Evolutionary conservation across 1,139 yeast species (phyloP).

Genomic region (Debaryomyces sp.): DNA sequence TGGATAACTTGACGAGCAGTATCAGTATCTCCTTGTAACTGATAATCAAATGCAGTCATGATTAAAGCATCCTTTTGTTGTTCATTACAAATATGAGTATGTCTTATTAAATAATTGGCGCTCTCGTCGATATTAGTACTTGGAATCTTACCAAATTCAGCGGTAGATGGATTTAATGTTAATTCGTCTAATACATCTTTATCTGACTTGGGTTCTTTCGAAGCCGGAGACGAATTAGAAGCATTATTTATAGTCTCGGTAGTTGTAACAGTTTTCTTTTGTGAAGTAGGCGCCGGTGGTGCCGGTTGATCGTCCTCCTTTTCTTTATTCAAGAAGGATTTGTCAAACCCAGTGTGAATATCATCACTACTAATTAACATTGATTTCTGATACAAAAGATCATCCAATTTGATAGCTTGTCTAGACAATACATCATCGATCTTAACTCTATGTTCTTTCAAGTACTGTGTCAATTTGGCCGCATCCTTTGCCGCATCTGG

Average conservation of each 20-base stretch:
- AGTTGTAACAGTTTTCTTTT: slow-evolving; percentile 20
- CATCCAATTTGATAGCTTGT: slow-evolving; percentile 62
- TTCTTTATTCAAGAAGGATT: slow-evolving; percentile 72
- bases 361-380: slow-evolving; percentile 86
- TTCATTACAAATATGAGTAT: slow-evolving; percentile 73
- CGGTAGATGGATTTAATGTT: slow-evolving; percentile 57
- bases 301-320: slow-evolving; percentile 27
- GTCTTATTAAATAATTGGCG: slow-evolving; percentile 55
- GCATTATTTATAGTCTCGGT: slow-evolving; percentile 35
- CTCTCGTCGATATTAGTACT: slow-evolving; percentile 49
- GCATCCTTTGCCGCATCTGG: slow-evolving; percentile 50
- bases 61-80: slow-evolving; percentile 90
- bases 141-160: slow-evolving; percentile 62
- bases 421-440: slow-evolving; percentile 65
- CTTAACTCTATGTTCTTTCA: slow-evolving; percentile 68
- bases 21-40: slow-evolving; percentile 59
- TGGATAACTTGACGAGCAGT: slow-evolving; percentile 67
- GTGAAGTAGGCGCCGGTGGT: slow-evolving; percentile 10
- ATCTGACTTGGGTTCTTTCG: slow-evolving; percentile 18
- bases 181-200: slow-evolving; percentile 38
- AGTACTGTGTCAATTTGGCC: slow-evolving; percentile 40
- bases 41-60: slow-evolving; percentile 90
- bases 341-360: slow-evolving; percentile 90
- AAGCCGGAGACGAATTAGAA: slow-evolving; percentile 8
- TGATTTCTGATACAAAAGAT: slow-evolving; percentile 70